phyloP scores from a whole-genome alignment of 768 basidiomycete species.

The Kwoniella pini region DNA sequence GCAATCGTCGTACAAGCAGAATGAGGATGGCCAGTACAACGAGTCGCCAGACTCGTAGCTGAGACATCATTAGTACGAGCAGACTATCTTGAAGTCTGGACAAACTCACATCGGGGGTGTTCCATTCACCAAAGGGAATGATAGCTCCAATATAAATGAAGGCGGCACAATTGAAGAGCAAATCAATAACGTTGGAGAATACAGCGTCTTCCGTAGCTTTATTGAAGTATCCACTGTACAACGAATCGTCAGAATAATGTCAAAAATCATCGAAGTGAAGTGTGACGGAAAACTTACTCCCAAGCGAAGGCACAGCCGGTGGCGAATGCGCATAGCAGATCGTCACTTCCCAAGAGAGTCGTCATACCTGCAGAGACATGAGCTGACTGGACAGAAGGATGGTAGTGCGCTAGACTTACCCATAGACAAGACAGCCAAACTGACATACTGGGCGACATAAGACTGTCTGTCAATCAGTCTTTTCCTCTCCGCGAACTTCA shows the following conservation, averaged over 20 bases:
- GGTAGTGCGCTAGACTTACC: constrained; percentile 49
- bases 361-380: constrained; percentile 65
- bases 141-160: constrained; percentile 97
- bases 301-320: constrained; percentile 96
- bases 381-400: not conserved
- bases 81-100: not conserved
- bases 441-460: constrained; percentile 75
- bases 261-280: not conserved
- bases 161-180: constrained; percentile 88
- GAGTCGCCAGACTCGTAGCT: constrained; percentile 77
- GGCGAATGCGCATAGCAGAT: constrained; percentile 88
- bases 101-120: constrained; percentile 58
- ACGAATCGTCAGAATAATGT: not conserved
- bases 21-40: constrained; percentile 78
- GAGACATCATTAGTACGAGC: not conserved
- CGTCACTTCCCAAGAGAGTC: constrained; percentile 84
- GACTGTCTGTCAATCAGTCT: constrained; percentile 91
- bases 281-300: constrained; percentile 68
- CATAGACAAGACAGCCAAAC: constrained; percentile 52
- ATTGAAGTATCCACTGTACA: constrained; percentile 57
- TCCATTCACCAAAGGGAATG: constrained; percentile 87
- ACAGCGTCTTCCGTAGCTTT: constrained; percentile 87
- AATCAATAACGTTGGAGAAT: constrained; percentile 90
- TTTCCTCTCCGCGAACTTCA: constrained; percentile 86
- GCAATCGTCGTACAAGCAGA: constrained; percentile 78